Evolutionary conservation across 257 asterid genomes (phyloP).

Genomic region (Forsythia suspensa): DNA sequence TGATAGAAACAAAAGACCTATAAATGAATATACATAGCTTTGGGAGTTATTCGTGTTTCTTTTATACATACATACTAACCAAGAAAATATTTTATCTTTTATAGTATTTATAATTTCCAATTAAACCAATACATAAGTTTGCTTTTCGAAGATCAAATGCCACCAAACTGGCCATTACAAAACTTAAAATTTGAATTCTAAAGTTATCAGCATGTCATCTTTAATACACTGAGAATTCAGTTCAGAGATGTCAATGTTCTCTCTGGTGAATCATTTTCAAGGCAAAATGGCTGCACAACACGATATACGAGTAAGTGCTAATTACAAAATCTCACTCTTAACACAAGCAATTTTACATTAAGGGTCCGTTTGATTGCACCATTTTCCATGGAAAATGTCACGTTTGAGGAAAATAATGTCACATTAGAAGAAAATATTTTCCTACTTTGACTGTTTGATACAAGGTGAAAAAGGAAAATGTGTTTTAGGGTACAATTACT

Average conservation of each 20-base stretch:
- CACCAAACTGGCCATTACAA: not conserved
- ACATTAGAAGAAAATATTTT: too few relatives aligned
- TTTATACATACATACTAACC: not conserved
- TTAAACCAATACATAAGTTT: not conserved
- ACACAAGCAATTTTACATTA: conserved; percentile 2
- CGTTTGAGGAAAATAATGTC: too few relatives aligned
- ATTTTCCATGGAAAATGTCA: too few relatives aligned
- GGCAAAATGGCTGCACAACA: conserved; percentile 47
- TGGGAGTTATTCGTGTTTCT: too few relatives aligned
- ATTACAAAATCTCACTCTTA: not conserved
- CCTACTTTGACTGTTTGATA: too few relatives aligned
- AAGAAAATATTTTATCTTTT: too few relatives aligned
- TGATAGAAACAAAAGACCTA: not conserved
- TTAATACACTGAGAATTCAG: conserved; percentile 29
- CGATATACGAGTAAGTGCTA: not conserved
- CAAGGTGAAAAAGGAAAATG: too few relatives aligned
- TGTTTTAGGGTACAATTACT: too few relatives aligned
- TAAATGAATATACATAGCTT: not conserved
- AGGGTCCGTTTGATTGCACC: too few relatives aligned
- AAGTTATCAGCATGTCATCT: not conserved
- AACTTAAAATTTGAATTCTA: not conserved
- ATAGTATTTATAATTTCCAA: too few relatives aligned
- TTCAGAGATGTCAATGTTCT: conserved; percentile 60
- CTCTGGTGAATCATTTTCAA: conserved; percentile 48
- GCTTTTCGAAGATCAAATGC: not conserved